A percentile compares a stretch with the other conserved stretches of the same genome.
These are phyloP conservation scores for Verticillium dahliae DNA, from an alignment of 2,329 filamentous ascomycete genomes.

Conservation along the genomic window DNA sequence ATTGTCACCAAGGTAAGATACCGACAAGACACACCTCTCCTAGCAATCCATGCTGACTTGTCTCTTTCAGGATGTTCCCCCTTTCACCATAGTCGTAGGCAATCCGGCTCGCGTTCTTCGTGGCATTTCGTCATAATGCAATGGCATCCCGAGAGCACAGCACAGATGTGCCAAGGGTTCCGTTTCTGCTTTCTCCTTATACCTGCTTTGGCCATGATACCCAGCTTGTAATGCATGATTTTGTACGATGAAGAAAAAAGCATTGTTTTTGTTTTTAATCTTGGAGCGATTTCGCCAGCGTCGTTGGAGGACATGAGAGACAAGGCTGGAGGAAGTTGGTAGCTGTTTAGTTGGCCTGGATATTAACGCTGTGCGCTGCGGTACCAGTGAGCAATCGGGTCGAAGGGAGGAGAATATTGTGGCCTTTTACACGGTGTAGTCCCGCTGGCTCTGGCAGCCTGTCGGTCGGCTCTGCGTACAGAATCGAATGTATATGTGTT, in stretches of 20 bases:
- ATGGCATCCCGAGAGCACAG: neutral
- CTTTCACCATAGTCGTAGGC: slow-evolving; percentile 62
- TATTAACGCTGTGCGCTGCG: neutral
- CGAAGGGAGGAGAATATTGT: neutral
- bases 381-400: neutral
- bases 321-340: neutral
- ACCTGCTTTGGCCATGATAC: slow-evolving; percentile 10
- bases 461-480: neutral
- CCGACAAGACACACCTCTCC: too few species aligned
- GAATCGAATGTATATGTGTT: neutral
- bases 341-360: neutral
- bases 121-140: slow-evolving; percentile 19
- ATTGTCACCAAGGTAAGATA: slow-evolving; percentile 67
- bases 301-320: neutral
- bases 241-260: neutral
- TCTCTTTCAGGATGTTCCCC: slow-evolving; percentile 48
- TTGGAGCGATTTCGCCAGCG: neutral
- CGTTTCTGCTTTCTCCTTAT: neutral
- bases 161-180: neutral
- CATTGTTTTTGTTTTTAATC: neutral
- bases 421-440: neutral
- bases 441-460: neutral
- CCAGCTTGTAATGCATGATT: slow-evolving; percentile 5
- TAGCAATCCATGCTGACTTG: neutral
- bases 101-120: slow-evolving; percentile 58